phyloP scores from a whole-genome alignment of 1,139 yeast genomes.

The Yamadazyma trypodendri region DNA sequence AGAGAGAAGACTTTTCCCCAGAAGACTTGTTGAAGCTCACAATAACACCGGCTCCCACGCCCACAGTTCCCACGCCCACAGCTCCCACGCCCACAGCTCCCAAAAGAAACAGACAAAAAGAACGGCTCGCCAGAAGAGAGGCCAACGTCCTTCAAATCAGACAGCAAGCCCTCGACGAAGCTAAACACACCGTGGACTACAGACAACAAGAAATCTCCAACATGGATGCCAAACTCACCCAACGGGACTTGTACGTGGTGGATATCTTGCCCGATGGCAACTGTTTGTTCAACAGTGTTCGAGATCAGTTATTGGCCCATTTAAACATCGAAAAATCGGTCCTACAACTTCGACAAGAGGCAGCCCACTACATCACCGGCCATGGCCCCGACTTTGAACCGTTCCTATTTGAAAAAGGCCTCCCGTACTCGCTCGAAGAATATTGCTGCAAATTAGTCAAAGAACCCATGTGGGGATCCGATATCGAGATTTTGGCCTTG shows the following conservation, averaged over 20 bases:
- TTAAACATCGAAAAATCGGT: slow-evolving; percentile 29
- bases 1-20: slow-evolving; percentile 50
- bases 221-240: slow-evolving; percentile 50
- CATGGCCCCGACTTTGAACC: slow-evolving; percentile 76
- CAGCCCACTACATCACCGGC: slow-evolving; percentile 64
- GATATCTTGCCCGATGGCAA: slow-evolving; percentile 92
- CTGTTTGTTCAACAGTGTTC: slow-evolving; percentile 82
- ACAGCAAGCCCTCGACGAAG: slow-evolving; percentile 71
- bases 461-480: slow-evolving; percentile 96
- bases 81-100: slow-evolving; percentile 16
- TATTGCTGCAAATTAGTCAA: slow-evolving; percentile 66
- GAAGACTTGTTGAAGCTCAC: slow-evolving; percentile 46
- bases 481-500: slow-evolving; percentile 82
- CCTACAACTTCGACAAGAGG: slow-evolving; percentile 56
- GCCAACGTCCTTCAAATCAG: slow-evolving; percentile 64
- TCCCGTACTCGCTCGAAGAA: slow-evolving; percentile 60
- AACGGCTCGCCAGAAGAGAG: slow-evolving; percentile 71
- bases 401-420: slow-evolving; percentile 76
- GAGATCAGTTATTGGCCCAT: slow-evolving; percentile 58
- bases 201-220: slow-evolving; percentile 69
- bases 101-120: slow-evolving; percentile 76
- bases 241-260: slow-evolving; percentile 48
- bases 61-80: background rate
- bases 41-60: background rate
- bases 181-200: slow-evolving; percentile 58